phyloP scores from a whole-genome alignment of 2,329 filamentous ascomycete species.

The Xylaria sp. region DNA sequence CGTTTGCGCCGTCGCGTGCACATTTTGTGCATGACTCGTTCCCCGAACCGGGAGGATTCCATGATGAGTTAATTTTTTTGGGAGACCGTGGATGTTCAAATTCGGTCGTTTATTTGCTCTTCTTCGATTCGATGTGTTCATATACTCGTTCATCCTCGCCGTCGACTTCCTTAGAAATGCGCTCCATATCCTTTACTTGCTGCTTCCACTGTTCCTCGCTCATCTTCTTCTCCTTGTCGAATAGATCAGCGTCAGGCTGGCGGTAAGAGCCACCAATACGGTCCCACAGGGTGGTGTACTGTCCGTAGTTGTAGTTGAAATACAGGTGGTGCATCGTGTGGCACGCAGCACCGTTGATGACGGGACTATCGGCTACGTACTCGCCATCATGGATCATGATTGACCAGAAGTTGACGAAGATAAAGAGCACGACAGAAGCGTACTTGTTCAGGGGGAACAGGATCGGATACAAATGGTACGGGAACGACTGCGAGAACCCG shows the following conservation, averaged over 20 bases:
- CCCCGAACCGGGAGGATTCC: neutral
- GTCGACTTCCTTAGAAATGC: conserved; percentile 69
- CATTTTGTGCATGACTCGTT: neutral
- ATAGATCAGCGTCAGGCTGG: conserved; percentile 85
- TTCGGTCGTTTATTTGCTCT: conserved; percentile 51
- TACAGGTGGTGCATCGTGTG: conserved; percentile 91
- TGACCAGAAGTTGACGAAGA: conserved; percentile 97
- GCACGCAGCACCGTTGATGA: conserved; percentile 94
- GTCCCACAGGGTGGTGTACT: conserved; percentile 94
- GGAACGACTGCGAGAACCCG: conserved; percentile 86
- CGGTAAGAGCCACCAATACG: conserved; percentile 87
- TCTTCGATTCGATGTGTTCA: conserved; percentile 59
- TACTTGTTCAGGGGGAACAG: conserved; percentile 93
- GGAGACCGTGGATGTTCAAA: too few species aligned
- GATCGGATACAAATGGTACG: conserved; percentile 94
- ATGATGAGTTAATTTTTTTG: neutral
- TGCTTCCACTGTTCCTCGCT: conserved; percentile 80
- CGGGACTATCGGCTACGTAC: conserved; percentile 87
- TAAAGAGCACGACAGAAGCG: conserved; percentile 85
- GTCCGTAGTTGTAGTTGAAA: conserved; percentile 93
- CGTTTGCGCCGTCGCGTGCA: too few species aligned
- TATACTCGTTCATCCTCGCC: conserved; percentile 64
- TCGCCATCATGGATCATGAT: conserved; percentile 97
- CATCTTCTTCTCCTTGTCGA: conserved; percentile 87
- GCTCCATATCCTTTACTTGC: conserved; percentile 69